Base-by-base conservation (phyloP, 306 rosid species). In the Echinosophora koreensis region DNA sequence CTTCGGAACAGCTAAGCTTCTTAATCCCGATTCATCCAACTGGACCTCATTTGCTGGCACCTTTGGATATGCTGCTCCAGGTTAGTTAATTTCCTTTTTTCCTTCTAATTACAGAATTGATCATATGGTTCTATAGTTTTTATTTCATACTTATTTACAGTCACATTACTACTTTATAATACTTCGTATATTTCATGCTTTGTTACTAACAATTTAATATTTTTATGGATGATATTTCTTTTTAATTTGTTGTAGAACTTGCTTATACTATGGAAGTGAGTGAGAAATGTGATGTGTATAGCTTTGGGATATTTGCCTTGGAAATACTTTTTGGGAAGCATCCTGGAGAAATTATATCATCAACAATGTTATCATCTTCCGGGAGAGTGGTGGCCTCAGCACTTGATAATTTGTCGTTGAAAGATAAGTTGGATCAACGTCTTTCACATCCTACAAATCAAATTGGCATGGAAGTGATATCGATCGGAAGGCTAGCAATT, bases 41-140 rank as follows among this genome's bases (percentile, higher is more conserved):
- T 76, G 54, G 81, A 76, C 51, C 7, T 51, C 64, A 42, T 64
- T 76, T 34, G 78, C 32, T 0, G 82, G 82, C 8, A 70, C 82
- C 13, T 54, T 62, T 55, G 78, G 85, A 11, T 82, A 55, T 41
- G 77, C 65, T 39, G 77, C 77, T 60, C 81, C 62, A 75, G 69
- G 82, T 82, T 62, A 42, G 49, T 35, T 22, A 22, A 22, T 22
- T 60, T n/a, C 16, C 9, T 32, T 51, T 62, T 5, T 30, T 15
- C 0, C 0, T 50, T 2, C 3, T 37, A 12, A 2, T 66, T 0
- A 22, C 0, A 2, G 2, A 0, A 41, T 12, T 30, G 32, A 3
- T 22, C 22, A 27, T 11, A 38, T 39, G 35, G 16, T 69, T 51
- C n/a, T 11, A 2, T 28, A 44, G 13, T 32, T 70, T 15, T 9